A percentile compares a stretch with the other conserved stretches of the same genome.
These are phyloP conservation scores for Sclerotinia borealis DNA, from an alignment of 2,329 filamentous ascomycete genomes.

Conservation along the genomic window DNA sequence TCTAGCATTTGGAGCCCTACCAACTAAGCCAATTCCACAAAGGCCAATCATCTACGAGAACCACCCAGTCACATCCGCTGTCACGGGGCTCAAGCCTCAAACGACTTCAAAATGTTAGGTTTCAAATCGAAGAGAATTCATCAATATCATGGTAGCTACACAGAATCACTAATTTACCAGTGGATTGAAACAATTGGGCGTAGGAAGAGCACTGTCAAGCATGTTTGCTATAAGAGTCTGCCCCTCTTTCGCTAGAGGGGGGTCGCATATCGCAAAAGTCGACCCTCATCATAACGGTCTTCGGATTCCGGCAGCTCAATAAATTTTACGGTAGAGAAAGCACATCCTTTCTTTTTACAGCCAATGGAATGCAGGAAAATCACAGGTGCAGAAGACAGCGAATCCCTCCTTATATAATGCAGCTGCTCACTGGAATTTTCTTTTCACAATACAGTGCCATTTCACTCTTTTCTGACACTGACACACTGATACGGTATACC, in stretches of 20 bases:
- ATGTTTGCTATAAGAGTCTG: not conserved
- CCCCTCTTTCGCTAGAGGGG: not conserved
- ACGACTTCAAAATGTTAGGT: not conserved
- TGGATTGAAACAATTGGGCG: not conserved
- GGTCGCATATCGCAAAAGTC: not conserved
- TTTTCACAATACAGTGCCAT: no score
- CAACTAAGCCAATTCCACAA: not conserved
- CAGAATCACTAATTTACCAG: not conserved
- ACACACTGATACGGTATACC: not conserved
- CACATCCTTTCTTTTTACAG: not conserved
- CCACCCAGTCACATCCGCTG: not conserved
- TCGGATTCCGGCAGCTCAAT: not conserved
- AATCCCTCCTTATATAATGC: not conserved
- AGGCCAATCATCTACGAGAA: not conserved
- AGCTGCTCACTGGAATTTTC: not conserved
- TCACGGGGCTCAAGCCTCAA: not conserved
- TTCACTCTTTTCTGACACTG: no score
- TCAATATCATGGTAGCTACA: not conserved
- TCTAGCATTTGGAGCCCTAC: not conserved
- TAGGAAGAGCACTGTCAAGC: not conserved
- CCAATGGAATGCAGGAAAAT: not conserved
- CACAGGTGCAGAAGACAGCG: not conserved
- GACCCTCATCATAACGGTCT: not conserved
- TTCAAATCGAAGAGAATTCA: not conserved
- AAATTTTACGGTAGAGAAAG: not conserved